phyloP scores from a whole-genome alignment of 371 early-diverging fungal genomes.

The Mortierella sp. region DNA sequence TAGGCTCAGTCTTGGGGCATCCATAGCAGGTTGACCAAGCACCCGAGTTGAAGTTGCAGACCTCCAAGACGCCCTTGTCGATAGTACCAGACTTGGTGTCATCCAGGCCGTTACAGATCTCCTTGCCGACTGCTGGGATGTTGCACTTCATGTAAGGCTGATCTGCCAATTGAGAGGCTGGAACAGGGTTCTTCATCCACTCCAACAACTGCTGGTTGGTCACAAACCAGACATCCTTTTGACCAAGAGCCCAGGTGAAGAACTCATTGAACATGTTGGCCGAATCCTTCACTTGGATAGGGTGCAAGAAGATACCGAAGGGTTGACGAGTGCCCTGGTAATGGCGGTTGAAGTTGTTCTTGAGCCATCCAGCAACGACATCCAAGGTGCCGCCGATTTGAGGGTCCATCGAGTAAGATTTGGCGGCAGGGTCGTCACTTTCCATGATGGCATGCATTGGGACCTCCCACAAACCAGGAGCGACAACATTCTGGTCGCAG shows the following conservation, averaged over 20 bases:
- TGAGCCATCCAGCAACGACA: conserved; percentile 61
- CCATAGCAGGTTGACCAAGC: conserved; percentile 74
- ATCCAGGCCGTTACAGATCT: conserved; percentile 81
- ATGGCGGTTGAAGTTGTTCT: conserved; percentile 70
- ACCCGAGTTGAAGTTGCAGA: conserved; percentile 66
- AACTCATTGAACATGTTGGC: conserved; percentile 59
- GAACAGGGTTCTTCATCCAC: conserved; percentile 80
- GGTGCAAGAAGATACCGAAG: conserved; percentile 67
- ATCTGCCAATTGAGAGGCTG: conserved; percentile 62
- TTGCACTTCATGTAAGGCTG: conserved; percentile 71
- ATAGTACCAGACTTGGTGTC: conserved; percentile 58
- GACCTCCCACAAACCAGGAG: conserved; percentile 79
- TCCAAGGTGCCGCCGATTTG: conserved; percentile 60
- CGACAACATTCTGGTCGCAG: conserved; percentile 62
- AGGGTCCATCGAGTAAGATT: conserved; percentile 75
- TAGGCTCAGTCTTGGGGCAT: conserved; percentile 66
- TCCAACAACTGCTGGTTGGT: conserved; percentile 71
- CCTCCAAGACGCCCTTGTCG: conserved; percentile 58
- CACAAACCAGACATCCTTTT: conserved; percentile 76
- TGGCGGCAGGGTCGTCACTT: conserved; percentile 40
- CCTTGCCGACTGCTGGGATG: conserved; percentile 68
- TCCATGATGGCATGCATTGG: conserved; percentile 67
- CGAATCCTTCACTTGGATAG: conserved; percentile 60
- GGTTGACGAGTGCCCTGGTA: conserved; percentile 74
- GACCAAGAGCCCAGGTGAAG: conserved; percentile 58